Evolutionary conservation across 176 grass and related monocot species (phyloP), one percentile per base, ranked within the genome.

Genomic region (Zea luxurians): DNA sequence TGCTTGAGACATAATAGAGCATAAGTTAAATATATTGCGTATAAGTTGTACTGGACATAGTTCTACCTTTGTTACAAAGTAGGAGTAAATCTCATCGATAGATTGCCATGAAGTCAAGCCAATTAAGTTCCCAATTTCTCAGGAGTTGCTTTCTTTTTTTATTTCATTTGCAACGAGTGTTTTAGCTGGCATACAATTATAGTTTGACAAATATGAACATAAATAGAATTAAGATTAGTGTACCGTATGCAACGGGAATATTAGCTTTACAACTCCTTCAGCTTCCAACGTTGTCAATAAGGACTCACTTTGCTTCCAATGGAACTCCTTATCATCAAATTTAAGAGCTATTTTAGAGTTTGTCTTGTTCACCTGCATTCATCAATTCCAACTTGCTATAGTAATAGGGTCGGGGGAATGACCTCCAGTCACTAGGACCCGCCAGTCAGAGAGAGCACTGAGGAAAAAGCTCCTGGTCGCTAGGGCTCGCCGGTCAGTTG

Each of bases 71-170:
- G 92, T 92, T 76, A 90, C 96, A 62, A 85, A 99, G 77, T 99
- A 99, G 44, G 90, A 89, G 62, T 99, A 99, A 74, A 99, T 89
- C 83, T 99, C 92, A 68, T 99, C 96, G 8, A 99, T 92, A 67
- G 96, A 92, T 41, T 99, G 96, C 87, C 86, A 95, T 99, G 89
- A 99, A 89, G 60, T 99, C 96, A 81, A 87, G 91, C 90, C 90
- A 99, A 70, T 95, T 99, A 69, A 99, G 90, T 8, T 92, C 96
- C 96, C 96, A 99, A 71, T 64, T 91, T 91, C 85, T 89, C 44
- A 99, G 76, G 42, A 99, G 92, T 13, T 89, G 86, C 69, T 99
- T 95, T 77, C 96, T n/a, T n/a, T 89, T 87, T 83, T 95, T 81
- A 82, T 74, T 86, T 99, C 96, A 87, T 99, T 92, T 99, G 72